These are phyloP conservation scores for Hysterium pulicare DNA, from an alignment of 2,329 filamentous ascomycete species.

Conservation along the genomic window DNA sequence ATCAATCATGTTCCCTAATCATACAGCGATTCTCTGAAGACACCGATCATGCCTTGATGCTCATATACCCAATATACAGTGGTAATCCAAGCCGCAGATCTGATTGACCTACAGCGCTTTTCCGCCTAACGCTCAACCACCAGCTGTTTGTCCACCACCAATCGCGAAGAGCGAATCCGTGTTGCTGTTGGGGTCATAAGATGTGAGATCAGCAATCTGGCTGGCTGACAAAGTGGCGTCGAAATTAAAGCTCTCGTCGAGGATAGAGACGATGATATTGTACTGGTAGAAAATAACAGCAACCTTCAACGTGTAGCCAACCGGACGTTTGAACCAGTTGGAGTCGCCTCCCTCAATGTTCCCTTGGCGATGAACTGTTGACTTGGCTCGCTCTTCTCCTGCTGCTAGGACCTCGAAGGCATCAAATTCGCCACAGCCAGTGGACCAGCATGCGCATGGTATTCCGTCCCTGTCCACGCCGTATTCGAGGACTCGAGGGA, in stretches of 20 bases:
- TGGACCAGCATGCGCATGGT: conserved; percentile 68
- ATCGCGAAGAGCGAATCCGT: conserved; percentile 40
- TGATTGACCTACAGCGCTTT: too few species aligned
- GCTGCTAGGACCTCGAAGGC: conserved; percentile 67
- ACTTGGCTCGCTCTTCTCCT: conserved; percentile 65
- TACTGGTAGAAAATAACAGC: conserved; percentile 43
- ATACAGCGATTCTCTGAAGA: too few species aligned
- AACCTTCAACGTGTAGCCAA: conserved; percentile 57
- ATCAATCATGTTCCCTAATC: too few species aligned
- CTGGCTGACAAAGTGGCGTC: conserved; percentile 28
- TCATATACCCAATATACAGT: too few species aligned
- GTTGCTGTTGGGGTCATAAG: conserved; percentile 32
- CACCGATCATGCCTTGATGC: too few species aligned
- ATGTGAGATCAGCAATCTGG: conserved; percentile 33
- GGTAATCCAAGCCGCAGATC: too few species aligned
- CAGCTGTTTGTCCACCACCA: too few species aligned
- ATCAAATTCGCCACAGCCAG: conserved; percentile 71
- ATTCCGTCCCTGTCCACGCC: conserved; percentile 42
- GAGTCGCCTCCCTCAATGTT: conserved; percentile 62
- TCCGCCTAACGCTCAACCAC: too few species aligned
- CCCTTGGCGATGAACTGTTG: conserved; percentile 59
- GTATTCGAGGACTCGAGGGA: conserved; percentile 70
- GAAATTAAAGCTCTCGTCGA: conserved; percentile 40
- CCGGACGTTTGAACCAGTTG: conserved; percentile 69
- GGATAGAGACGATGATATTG: conserved; percentile 31